A percentile compares a stretch with the other conserved stretches of the same genome.
phyloP scores from a whole-genome alignment of 2,329 filamentous ascomycete genomes.

The Xylariaceae sp. region DNA sequence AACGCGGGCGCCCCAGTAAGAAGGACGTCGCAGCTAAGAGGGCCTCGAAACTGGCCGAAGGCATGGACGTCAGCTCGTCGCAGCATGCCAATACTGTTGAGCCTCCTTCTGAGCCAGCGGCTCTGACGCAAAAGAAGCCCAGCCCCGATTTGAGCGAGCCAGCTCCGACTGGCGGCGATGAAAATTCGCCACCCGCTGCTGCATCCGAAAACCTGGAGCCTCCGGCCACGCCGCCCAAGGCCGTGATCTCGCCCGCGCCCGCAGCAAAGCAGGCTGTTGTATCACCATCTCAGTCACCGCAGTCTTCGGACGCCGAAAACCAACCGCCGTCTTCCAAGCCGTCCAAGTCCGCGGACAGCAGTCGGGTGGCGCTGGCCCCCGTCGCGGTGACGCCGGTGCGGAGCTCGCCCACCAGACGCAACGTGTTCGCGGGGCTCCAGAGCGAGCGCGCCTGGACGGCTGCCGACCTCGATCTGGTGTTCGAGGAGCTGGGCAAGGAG shows the following conservation, averaged over 20 bases:
- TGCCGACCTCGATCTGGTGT: constrained; percentile 67
- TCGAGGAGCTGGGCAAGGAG: constrained; percentile 47
- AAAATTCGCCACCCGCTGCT: constrained; percentile 19
- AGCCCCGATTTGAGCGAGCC: constrained; percentile 13
- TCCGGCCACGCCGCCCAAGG: constrained; percentile 38
- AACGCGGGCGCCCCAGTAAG: constrained; percentile 28
- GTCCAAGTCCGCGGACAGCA: constrained; percentile 36
- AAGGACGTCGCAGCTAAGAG: constrained; percentile 23
- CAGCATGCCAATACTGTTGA: background rate
- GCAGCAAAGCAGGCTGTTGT: constrained; percentile 46
- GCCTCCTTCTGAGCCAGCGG: constrained; percentile 6
- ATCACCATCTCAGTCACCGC: constrained; percentile 60
- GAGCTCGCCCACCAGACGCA: constrained; percentile 56
- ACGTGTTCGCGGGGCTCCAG: constrained; percentile 47
- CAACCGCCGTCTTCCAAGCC: constrained; percentile 62
- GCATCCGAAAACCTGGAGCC: constrained; percentile 15
- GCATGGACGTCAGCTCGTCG: constrained; percentile 6
- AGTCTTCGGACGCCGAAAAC: constrained; percentile 76
- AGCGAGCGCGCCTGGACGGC: constrained; percentile 61
- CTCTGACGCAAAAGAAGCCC: constrained; percentile 5
- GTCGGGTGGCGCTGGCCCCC: constrained; percentile 39
- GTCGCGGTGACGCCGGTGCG: constrained; percentile 40
- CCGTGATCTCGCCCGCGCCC: constrained; percentile 35
- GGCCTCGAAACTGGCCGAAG: constrained; percentile 19
- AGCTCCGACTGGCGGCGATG: constrained; percentile 9